Base-by-base conservation (phyloP, 345 rosid species). In the Eucalyptus cladocalyx region DNA sequence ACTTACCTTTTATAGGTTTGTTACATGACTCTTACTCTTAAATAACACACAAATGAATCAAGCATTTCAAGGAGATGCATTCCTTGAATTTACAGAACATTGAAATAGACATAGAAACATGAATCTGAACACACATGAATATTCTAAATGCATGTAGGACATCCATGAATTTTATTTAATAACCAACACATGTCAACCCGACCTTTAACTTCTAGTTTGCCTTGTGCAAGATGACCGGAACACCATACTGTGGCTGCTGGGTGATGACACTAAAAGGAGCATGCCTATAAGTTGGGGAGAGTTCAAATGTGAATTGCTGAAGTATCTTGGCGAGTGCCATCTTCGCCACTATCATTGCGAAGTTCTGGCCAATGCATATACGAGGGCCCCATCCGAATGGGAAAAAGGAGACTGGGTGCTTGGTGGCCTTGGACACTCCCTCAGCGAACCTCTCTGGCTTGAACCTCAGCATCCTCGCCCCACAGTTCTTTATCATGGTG, bases 321-420 rank as follows among this genome's bases (percentile, higher is more conserved):
- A 89, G 80, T 34, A 87, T 87, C 90, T 72, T 62, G 21, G 87
- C 53, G 50, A 89, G 24, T 8, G 87, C 88, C 72, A 89, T 37
- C 83, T 89, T 89, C 4, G 88, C 88, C 80, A 72, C 86, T 32
- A 89, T 50, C 54, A 89, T 11, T 16, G 90, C 88, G n/a, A 89
- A 89, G 32, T 86, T 89, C 53, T 87, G 90, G 32, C 90, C 88
- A n/a, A 87, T 21, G 86, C 90, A 89, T 21, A 89, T 87, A 26
- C 87, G 51, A 49, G 88, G 90, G 13, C 90, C 90, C 90, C 72
- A 53, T 15, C 76, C 72, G 47, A 89, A 89, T 11, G 90, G 90
- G 72, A 89, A 51, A 30, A 89, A 89, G 24, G 86, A 37, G 12
- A 37, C 62, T 34, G 76, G 88, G n/a, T 80, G 54, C 26, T 76